Conservation (phyloP, 208 protist genomes). For the Leptomonas seymouri region DNA sequence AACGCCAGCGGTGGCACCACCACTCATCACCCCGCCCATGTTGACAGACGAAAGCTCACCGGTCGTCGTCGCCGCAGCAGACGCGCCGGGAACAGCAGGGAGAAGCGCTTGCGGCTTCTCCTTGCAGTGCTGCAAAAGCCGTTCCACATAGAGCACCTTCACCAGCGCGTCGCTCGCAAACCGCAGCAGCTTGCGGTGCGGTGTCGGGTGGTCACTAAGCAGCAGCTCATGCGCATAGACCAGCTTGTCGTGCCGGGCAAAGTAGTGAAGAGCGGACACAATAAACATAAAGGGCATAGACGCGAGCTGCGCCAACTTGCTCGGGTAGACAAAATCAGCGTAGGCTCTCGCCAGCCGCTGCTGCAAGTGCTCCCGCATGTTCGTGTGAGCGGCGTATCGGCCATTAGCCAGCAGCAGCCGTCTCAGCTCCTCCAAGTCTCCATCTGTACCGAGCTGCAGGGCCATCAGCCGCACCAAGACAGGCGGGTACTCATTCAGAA, state of each 20-base stretch:
- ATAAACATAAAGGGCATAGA: conserved; percentile 76
- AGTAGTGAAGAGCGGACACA: conserved; percentile 49
- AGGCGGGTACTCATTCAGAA: conserved; percentile 47
- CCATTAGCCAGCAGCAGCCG: conserved; percentile 50
- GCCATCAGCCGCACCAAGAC: conserved; percentile 32
- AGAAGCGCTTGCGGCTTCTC: conserved; percentile 10
- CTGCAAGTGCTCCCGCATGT: conserved; percentile 52
- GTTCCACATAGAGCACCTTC: conserved; percentile 64
- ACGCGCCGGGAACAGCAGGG: neutral
- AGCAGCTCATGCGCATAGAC: conserved; percentile 66
- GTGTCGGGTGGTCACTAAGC: conserved; percentile 21
- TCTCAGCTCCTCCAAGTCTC: conserved; percentile 34
- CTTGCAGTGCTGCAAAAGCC: conserved; percentile 45
- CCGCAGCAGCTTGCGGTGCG: conserved; percentile 48
- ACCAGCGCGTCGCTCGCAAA: conserved; percentile 70
- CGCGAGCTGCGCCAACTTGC: conserved; percentile 25
- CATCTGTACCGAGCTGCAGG: conserved; percentile 58
- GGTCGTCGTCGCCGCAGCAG: neutral
- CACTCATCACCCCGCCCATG: neutral
- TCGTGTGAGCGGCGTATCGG: conserved; percentile 36
- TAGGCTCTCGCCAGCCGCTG: conserved; percentile 32
- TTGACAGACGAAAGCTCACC: neutral
- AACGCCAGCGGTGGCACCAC: neutral
- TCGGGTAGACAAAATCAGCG: conserved; percentile 27
- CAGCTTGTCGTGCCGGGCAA: conserved; percentile 32